phyloP scores from a whole-genome alignment of 2,329 filamentous ascomycete genomes.

The Fusarium musae region DNA sequence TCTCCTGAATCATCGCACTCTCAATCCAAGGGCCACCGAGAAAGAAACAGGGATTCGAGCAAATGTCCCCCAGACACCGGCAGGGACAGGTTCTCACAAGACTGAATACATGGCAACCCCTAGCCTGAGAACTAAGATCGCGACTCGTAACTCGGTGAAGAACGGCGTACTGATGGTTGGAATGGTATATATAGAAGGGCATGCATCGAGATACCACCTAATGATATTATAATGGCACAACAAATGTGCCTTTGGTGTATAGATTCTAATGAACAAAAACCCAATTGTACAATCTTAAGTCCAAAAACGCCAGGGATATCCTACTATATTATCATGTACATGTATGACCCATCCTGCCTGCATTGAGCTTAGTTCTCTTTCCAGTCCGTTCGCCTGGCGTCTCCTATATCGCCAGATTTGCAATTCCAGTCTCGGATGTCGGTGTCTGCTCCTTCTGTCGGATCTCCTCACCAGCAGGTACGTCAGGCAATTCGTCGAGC shows the following conservation, averaged over 20 bases:
- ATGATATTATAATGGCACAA: slow-evolving; percentile 9
- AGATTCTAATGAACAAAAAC: slow-evolving; percentile 35
- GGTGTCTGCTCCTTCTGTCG: slow-evolving; percentile 45
- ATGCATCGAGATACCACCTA: slow-evolving; percentile 29
- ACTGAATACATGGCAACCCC: not conserved
- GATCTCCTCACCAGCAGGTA: slow-evolving; percentile 52
- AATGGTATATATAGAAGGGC: slow-evolving; percentile 3
- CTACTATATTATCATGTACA: slow-evolving; percentile 32
- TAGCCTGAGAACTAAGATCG: not conserved
- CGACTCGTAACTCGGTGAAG: not conserved
- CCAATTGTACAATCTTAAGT: slow-evolving; percentile 12
- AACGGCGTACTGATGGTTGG: not conserved
- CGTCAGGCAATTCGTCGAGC: slow-evolving; percentile 61
- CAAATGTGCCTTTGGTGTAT: slow-evolving; percentile 15
- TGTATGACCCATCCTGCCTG: slow-evolving; percentile 16
- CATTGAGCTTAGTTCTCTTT: slow-evolving; percentile 36
- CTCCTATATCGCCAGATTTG: slow-evolving; percentile 45
- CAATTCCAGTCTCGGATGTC: slow-evolving; percentile 54
- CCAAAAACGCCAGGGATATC: slow-evolving; percentile 35
- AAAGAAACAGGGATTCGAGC: not conserved
- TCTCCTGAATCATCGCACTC: not conserved
- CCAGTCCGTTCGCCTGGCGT: slow-evolving; percentile 39
- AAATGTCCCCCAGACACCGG: not conserved
- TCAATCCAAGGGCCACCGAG: not conserved
- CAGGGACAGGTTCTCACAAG: not conserved